Base-by-base conservation (phyloP, 495 filamentous ascomycete genomes). In the Penicillium coprophilum region DNA sequence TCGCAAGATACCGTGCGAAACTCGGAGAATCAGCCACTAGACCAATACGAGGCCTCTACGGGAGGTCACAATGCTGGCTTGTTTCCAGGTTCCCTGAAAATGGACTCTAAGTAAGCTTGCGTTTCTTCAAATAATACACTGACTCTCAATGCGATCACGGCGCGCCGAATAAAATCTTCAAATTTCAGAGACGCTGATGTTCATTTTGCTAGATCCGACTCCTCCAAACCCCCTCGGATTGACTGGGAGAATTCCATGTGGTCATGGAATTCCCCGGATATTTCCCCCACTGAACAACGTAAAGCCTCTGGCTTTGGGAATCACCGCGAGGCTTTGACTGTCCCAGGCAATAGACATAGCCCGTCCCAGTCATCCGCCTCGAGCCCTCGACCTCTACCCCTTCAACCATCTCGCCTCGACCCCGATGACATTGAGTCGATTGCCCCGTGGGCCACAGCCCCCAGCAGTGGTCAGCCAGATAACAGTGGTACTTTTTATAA, bases 1-100 rank as follows among this genome's bases (percentile, higher is more conserved):
- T 75, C 77, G n/a, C 76, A 80, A 46, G 75, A 77, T 28, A 80
- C 73, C 6, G 64, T 80, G 24, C 75, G 65, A 55, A 73, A 76
- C 32, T 60, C 60, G 43, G 67, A 68, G 21, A 53, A 34, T 30
- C 56, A 61, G 36, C 57, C 58, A 48, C 63, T 54, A 53, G 55
- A 55, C 40, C 66, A 53, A 21, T 60, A 55, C 21, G 55, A 59
- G 38, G 45, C 59, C n/a, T 38, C 61, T 15, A 53, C 63, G 10
- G 57, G 72, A 52, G 67, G 66, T 65, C 69, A 68, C 56, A 65
- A 68, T 58, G 54, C 63, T 11, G 71, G 68, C 12, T 57, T 62
- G 4, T 67, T 71, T 57, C 63, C 66, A 2, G 66, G 63, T 11
- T 68, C 66, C 15, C 54, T 67, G 32, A 71, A 61, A 23, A 66